A percentile compares a stretch with the other conserved stretches of the same genome.
Conservation (phyloP, 257 asterid genomes). For the Solanum commersonii region DNA sequence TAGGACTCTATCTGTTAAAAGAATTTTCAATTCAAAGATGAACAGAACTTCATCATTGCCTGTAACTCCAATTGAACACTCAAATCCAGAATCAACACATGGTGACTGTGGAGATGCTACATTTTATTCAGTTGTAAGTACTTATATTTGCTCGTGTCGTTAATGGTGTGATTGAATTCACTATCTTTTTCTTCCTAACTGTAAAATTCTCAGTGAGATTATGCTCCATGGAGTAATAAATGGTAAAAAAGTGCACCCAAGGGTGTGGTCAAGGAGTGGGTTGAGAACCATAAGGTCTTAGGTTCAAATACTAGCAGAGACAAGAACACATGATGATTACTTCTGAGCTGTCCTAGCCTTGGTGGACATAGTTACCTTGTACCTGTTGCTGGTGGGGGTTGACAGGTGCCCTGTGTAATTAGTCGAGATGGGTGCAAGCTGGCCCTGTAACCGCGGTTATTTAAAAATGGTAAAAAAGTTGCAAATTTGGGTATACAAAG, state of each 20-base stretch:
- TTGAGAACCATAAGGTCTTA: not conserved
- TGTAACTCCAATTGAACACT: conserved; percentile 54
- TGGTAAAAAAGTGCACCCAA: not conserved
- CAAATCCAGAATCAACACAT: conserved; percentile 74
- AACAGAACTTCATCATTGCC: conserved; percentile 77
- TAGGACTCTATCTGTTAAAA: conserved; percentile 60
- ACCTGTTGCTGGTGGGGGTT: not conserved
- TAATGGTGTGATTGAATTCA: not conserved
- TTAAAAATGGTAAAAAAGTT: not conserved
- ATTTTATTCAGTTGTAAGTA: conserved; percentile 43
- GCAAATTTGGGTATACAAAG: not conserved
- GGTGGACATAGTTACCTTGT: not conserved
- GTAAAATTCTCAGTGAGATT: not conserved
- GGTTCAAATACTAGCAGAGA: not conserved
- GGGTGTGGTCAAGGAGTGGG: not conserved
- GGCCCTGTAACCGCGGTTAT: not conserved
- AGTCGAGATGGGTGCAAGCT: not conserved
- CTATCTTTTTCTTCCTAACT: not conserved
- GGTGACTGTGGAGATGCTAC: conserved; percentile 31
- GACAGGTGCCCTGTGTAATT: not conserved
- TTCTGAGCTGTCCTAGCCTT: not conserved
- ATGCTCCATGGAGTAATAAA: not conserved
- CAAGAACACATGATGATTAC: not conserved
- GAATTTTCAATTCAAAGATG: conserved; percentile 44
- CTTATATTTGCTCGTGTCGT: not conserved